These are phyloP conservation scores for Mycosphaerella sp. DNA, from an alignment of 2,329 filamentous ascomycete species.

Conservation along the genomic window DNA sequence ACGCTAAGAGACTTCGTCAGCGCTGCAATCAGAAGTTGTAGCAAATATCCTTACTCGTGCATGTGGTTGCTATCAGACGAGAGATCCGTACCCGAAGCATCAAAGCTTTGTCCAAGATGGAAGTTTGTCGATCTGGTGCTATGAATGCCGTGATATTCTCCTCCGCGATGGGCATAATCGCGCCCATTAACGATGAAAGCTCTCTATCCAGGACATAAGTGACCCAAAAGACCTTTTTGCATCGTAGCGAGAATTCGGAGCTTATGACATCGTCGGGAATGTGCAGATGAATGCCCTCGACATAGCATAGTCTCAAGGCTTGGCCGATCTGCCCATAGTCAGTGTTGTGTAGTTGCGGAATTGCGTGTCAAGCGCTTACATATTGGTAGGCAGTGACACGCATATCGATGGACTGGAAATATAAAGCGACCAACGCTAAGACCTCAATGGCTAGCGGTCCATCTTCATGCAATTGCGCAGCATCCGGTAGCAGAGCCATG, in stretches of 20 bases:
- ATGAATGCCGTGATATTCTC: slow-evolving; percentile 44
- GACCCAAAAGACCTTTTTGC: slow-evolving; percentile 51
- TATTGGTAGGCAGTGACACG: slow-evolving; percentile 15
- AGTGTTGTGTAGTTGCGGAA: not conserved
- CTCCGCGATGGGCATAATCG: slow-evolving; percentile 46
- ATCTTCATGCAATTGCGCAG: slow-evolving; percentile 12
- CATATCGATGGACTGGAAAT: slow-evolving; percentile 18
- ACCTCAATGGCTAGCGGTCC: slow-evolving; percentile 12
- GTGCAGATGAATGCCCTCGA: slow-evolving; percentile 11
- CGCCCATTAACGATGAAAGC: slow-evolving; percentile 50
- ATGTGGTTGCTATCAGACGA: slow-evolving; percentile 10
- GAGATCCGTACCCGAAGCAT: slow-evolving; percentile 11
- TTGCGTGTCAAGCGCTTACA: not conserved
- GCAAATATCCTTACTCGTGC: slow-evolving; percentile 1
- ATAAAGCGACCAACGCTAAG: slow-evolving; percentile 12
- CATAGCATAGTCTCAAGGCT: slow-evolving; percentile 39
- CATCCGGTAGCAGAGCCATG: slow-evolving; percentile 4
- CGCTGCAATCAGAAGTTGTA: not conserved
- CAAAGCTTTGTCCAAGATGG: slow-evolving; percentile 9
- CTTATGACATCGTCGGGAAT: slow-evolving; percentile 10
- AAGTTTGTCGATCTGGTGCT: slow-evolving; percentile 5
- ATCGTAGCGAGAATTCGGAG: slow-evolving; percentile 29
- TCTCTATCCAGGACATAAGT: slow-evolving; percentile 50
- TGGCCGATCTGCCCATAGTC: slow-evolving; percentile 40
- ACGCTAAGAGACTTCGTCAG: not conserved